Base-by-base conservation (phyloP, 164 flowering plant species). In the Kalanchoe fedtschenkoi region DNA sequence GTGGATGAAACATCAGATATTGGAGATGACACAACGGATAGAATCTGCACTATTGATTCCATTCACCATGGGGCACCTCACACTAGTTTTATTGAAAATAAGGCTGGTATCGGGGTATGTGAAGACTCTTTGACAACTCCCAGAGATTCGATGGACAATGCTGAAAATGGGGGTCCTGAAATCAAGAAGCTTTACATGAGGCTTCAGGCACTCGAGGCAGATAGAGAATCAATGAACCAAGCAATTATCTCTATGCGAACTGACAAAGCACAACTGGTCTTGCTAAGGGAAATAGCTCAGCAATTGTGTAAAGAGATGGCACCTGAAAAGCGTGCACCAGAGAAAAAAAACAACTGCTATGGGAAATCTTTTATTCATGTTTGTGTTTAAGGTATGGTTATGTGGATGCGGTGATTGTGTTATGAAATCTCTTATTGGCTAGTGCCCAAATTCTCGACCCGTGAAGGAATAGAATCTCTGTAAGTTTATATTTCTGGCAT, bases 131-230 rank as follows among this genome's bases (percentile, higher is more conserved):
- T 33, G 24, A 32, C 38, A 1, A 32, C 61, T 33, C 41, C 61
- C 28, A 58, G 41, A 33, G 61, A 58, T 4, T 34, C 42, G 24
- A 37, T 34, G 38, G 19, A 28, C 41, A 22, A 32, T 34, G 42
- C 61, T 58, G 61, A 58, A 16, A 19, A n/a, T 30, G 61, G 29
- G 24, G 42, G 34, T 32, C 61, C 61, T 21, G 61, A 58, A 14
- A 58, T 58, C 41, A 58, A 58, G 38, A 58, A 58, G 61, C 61
- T 58, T 6, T 58, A 58, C 61, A 58, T 34, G 61, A 58, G 61
- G 28, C 61, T 58, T 58, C 61, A 58, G 22, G 28, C 61, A 6
- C 61, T 58, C 28, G 61, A 58, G 24, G 61, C 61, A 19, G 61
- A 58, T 37, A 58, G 61, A 37, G 61, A 58, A 58, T 58, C 61